Conservation (phyloP, 78 protist genomes). For the Chrysochromulina tobinii region DNA sequence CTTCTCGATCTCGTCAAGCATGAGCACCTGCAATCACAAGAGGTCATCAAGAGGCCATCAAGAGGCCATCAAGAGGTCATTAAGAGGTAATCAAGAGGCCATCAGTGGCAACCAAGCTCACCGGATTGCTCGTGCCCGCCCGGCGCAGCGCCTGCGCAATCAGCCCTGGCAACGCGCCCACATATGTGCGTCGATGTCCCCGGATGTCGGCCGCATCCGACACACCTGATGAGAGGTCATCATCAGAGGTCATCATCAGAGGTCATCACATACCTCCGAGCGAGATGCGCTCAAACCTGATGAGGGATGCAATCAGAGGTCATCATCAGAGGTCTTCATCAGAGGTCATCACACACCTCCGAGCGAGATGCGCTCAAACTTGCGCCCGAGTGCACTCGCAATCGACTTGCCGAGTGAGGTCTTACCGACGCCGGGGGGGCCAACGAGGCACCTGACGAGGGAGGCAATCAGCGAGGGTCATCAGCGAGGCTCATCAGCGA, state of each 20-base stretch:
- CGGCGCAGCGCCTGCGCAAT: slow-evolving; percentile 76
- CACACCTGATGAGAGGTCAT: neutral
- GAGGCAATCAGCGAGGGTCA: too few relatives aligned
- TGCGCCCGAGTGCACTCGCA: slow-evolving; percentile 33
- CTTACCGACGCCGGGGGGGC: slow-evolving; percentile 81
- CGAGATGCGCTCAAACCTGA: neutral
- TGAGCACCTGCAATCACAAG: slow-evolving; percentile 6
- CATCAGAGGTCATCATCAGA: neutral
- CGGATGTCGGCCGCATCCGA: neutral
- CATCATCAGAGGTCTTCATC: neutral
- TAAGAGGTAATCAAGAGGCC: too few relatives aligned
- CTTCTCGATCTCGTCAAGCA: slow-evolving; percentile 90
- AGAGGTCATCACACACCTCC: neutral
- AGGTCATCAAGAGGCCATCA: too few relatives aligned
- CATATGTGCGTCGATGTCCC: slow-evolving; percentile 74
- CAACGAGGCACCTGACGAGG: slow-evolving; percentile 56
- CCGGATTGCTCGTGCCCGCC: slow-evolving; percentile 75
- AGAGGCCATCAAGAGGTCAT: too few relatives aligned
- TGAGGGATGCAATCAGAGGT: neutral
- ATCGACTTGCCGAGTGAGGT: slow-evolving; percentile 85
- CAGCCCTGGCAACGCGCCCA: slow-evolving; percentile 96
- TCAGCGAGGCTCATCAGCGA: too few relatives aligned
- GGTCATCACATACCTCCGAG: neutral
- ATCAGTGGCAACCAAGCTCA: neutral
- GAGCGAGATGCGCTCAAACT: slow-evolving; percentile 44